phyloP scores from a whole-genome alignment of 2,329 filamentous ascomycete genomes.

The Claviceps sorghi region DNA sequence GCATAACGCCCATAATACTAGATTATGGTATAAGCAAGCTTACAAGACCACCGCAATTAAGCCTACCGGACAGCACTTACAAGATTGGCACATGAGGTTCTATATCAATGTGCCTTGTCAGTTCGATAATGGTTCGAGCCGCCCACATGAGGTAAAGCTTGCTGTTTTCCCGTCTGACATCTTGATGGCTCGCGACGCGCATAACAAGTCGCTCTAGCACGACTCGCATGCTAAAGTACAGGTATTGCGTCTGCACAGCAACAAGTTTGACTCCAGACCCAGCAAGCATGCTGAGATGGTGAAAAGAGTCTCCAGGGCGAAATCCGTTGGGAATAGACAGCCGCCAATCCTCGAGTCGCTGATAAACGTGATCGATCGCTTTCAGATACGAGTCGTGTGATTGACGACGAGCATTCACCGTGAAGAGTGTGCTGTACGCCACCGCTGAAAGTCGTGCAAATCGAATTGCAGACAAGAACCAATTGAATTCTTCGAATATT shows the following conservation, averaged over 20 bases:
- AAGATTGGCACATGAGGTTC: conserved; percentile 19
- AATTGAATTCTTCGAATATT: conserved; percentile 19
- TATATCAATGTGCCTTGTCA: conserved; percentile 19
- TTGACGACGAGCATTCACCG: conserved; percentile 17
- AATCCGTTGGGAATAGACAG: conserved; percentile 15
- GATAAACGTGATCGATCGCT: conserved; percentile 12
- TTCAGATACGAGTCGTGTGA: conserved; percentile 7
- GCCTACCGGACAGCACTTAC: conserved; percentile 10
- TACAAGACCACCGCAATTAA: not conserved
- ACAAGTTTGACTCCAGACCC: conserved; percentile 9
- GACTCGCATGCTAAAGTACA: conserved; percentile 18
- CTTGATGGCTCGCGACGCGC: conserved; percentile 11
- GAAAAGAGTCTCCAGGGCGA: conserved; percentile 15
- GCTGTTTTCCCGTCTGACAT: conserved; percentile 7
- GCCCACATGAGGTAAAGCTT: conserved; percentile 16
- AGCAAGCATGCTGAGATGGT: conserved; percentile 6
- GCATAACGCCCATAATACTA: conserved; percentile 9
- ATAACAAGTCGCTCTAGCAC: conserved; percentile 17
- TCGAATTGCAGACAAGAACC: conserved; percentile 18
- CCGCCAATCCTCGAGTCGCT: conserved; percentile 19
- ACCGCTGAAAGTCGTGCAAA: conserved; percentile 18
- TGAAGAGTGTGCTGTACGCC: conserved; percentile 20
- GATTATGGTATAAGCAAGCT: not conserved
- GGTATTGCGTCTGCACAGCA: conserved; percentile 15
- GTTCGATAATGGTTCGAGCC: conserved; percentile 18